phyloP scores from a whole-genome alignment of 495 filamentous ascomycete genomes.

The Cercophora samala region DNA sequence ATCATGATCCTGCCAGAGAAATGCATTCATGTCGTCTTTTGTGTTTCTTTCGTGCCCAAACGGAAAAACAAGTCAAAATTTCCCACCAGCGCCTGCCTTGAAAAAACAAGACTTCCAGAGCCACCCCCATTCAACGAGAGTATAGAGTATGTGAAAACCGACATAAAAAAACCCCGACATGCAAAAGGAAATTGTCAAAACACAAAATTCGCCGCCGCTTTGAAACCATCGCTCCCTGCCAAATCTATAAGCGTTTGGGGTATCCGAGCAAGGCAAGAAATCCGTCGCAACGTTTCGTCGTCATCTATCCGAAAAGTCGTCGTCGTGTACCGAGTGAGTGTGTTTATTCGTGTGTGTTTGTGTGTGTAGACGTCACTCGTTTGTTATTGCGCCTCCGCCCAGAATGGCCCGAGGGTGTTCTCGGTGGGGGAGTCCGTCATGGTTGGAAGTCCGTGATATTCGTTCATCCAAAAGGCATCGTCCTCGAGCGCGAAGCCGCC shows the following conservation, averaged over 20 bases:
- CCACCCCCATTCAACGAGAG: conserved; percentile 3
- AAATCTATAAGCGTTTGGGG: conserved; percentile 6
- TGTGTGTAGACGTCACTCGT: not conserved
- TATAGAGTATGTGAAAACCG: not conserved
- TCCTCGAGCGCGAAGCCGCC: conserved; percentile 31
- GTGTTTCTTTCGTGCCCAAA: conserved; percentile 1
- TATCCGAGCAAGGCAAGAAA: conserved; percentile 18
- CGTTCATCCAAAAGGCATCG: conserved; percentile 34
- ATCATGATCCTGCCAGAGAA: not conserved
- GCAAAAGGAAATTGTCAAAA: conserved; percentile 9
- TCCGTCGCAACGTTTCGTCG: conserved; percentile 13
- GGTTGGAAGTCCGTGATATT: conserved; percentile 27
- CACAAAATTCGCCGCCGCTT: conserved; percentile 8
- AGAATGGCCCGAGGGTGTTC: conserved; percentile 27
- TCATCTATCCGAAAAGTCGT: conserved; percentile 9
- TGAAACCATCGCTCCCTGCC: conserved; percentile 3
- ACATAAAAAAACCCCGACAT: conserved; percentile 6
- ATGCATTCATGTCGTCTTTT: not conserved
- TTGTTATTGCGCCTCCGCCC: conserved; percentile 32
- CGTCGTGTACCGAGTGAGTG: not conserved
- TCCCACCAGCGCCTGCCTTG: conserved; percentile 18
- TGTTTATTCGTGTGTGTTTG: not conserved
- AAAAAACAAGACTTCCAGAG: conserved; percentile 1
- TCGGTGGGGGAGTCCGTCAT: conserved; percentile 35
- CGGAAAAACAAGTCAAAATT: not conserved